Base-by-base conservation (phyloP, 2,329 filamentous ascomycete species). In the Aspergillus phoenicis region DNA sequence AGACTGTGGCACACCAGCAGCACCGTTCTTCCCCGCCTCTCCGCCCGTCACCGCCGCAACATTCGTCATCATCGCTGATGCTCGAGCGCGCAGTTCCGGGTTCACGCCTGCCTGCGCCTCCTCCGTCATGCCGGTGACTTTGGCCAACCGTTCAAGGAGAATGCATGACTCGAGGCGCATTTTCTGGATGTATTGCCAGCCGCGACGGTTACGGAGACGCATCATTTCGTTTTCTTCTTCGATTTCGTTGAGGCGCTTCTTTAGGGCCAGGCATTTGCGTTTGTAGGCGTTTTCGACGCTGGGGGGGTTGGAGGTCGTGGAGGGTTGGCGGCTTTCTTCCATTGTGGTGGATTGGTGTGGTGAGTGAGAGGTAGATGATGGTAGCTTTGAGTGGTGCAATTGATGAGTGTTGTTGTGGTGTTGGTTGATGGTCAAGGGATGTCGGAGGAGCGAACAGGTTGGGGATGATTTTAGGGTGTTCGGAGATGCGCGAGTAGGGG, bases 271-370 rank as follows among this genome's bases (percentile, higher is more conserved):
- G 77, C 94, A 98, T 86, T 99, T 98, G 66, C 91, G 87, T 71
- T 95, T 93, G 79, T 98, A 99, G 54, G 94, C 93, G 75, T 94
- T 90, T 78, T 99, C 94, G 64, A 98, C 93, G 15, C 93, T 96
- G 15, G 95, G 94, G 20, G 94, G 92, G 59, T 88, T 84, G 11
- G 82, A 38, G 17, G 51, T 53, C 8, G 51, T 63, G 33, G 72
- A 69, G 74, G 62, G 73, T 65, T 67, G 59, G 49, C 69, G 68
- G 39, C 65, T 39, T 8, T 69, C 43, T 36, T 76, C 73, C 73
- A 75, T 77, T 62, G 43, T 68, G 63, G 3, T 52, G 5, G 6
- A 17, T 13, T 11, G 41, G 15, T 26, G 8, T 41, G 36, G 30
- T 26, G 30, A 6, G 41, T 57, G 33, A 20, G 30, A 20, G 11